Conservation (phyloP, 495 filamentous ascomycete species). For the Xylona heveae region DNA sequence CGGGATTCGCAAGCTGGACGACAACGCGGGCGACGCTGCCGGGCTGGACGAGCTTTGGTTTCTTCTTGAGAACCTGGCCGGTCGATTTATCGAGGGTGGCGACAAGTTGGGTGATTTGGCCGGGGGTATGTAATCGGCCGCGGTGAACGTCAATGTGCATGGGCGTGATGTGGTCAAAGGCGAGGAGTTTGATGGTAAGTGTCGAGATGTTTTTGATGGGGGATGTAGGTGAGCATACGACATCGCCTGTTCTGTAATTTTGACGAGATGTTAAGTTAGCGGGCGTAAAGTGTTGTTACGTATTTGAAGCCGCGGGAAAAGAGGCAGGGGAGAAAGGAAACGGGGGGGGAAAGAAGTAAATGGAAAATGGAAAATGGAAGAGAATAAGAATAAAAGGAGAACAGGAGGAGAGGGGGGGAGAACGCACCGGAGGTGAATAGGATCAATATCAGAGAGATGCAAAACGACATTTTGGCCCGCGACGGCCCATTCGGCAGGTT, state of each 20-base stretch:
- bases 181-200: slow-evolving; percentile 66
- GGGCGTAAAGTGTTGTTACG: too few relatives aligned
- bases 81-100: slow-evolving; percentile 56
- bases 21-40: slow-evolving; percentile 41
- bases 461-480: slow-evolving; percentile 77
- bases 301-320: too few relatives aligned
- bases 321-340: too few relatives aligned
- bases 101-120: slow-evolving; percentile 44
- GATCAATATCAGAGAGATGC: slow-evolving; percentile 70
- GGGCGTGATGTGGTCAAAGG: slow-evolving; percentile 74
- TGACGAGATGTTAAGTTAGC: slow-evolving; percentile 2
- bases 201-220: slow-evolving; percentile 45
- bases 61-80: slow-evolving; percentile 54
- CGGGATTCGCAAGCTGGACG: slow-evolving; percentile 52
- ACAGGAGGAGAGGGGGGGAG: too few relatives aligned
- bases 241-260: slow-evolving; percentile 40
- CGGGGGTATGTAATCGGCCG: slow-evolving; percentile 61
- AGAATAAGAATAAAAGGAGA: too few relatives aligned
- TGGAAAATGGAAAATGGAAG: too few relatives aligned
- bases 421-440: slow-evolving; percentile 42
- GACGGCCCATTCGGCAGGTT: slow-evolving; percentile 72
- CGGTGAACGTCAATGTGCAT: slow-evolving; percentile 76
- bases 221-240: slow-evolving; percentile 46
- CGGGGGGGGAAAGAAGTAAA: too few relatives aligned
- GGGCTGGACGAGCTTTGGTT: slow-evolving; percentile 59